Base-by-base conservation (phyloP, 257 asterid species). In the Rehmannia glutinosa region DNA sequence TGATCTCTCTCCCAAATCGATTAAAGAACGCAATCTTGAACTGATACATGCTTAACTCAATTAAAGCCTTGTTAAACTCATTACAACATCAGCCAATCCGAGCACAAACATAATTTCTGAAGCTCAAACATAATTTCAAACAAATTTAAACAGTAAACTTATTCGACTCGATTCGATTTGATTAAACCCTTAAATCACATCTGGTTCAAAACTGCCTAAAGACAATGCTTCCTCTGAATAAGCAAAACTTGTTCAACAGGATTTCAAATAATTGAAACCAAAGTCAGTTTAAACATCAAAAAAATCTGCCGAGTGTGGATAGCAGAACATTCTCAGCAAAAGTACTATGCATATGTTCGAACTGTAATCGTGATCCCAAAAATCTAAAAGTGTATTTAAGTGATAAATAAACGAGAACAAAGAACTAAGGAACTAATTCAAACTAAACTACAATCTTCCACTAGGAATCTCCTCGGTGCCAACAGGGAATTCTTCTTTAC, bases 401-500 rank as follows among this genome's bases (percentile, higher is more conserved):
- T 33, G 57, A 17, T 35, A n/a, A 65, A n/a, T n/a, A n/a, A 71
- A 56, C 19, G 9, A 47, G 20, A 45, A 69, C 57, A 45, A 32
- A 28, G 16, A 6, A 32, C 52, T 17, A 16, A 43, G 49, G 35
- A 32, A 51, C 20, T 39, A 36, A n/a, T n/a, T n/a, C n/a, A 39
- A 1, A 23, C 43, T n/a, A n/a, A 57, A 71, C 72, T 73, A 60
- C 69, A 66, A 54, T 38, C 63, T 68, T 54, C 58, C 78, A 50
- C 16, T 35, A 20, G 64, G 32, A 25, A 62, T 6, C 1, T 15
- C 30, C 64, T 15, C 2, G 17, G 20, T 62, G 69, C 63, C 66
- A 52, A 24, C 74, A 56, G 9, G 75, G 80, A 62, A 49, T 32
- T 70, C 61, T 43, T 57, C 75, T 77, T 46, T 58, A 68, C 82